These are phyloP conservation scores for Arachnopeziza araneosa DNA, from an alignment of 2,329 filamentous ascomycete genomes.

Conservation along the genomic window DNA sequence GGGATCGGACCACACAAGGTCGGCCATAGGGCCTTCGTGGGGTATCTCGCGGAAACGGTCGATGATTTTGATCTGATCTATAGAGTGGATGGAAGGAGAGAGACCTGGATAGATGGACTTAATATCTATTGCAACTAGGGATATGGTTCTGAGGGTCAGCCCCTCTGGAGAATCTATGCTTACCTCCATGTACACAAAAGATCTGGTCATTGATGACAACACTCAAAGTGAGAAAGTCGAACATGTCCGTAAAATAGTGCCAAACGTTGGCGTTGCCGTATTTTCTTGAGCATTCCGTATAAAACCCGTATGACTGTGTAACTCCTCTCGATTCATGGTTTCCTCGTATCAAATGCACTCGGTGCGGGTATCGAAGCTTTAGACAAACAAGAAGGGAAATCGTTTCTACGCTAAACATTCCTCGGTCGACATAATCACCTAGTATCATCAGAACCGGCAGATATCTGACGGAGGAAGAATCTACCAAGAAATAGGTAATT, in stretches of 20 bases:
- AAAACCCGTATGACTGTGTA: slow-evolving; percentile 98
- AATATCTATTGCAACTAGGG: background rate
- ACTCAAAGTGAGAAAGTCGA: slow-evolving; percentile 93
- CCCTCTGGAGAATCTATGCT: slow-evolving; percentile 27
- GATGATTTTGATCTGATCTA: slow-evolving; percentile 99
- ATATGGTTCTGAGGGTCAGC: background rate
- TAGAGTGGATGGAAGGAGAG: slow-evolving; percentile 89
- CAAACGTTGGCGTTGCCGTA: slow-evolving; percentile 98
- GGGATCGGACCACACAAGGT: slow-evolving; percentile 96
- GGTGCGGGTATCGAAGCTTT: slow-evolving; percentile 92
- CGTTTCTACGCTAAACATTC: slow-evolving; percentile 97
- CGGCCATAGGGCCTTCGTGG: slow-evolving; percentile 98
- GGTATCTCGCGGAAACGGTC: slow-evolving; percentile 98
- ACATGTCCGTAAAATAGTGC: slow-evolving; percentile 99
- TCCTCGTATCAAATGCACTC: slow-evolving; percentile 92
- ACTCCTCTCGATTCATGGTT: slow-evolving; percentile 98
- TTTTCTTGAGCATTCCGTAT: slow-evolving; percentile 95
- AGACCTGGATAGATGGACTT: slow-evolving; percentile 47
- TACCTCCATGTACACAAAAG: slow-evolving; percentile 93
- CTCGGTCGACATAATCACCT: slow-evolving; percentile 95
- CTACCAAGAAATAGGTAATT: slow-evolving; percentile 95
- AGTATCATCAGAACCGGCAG: slow-evolving; percentile 2
- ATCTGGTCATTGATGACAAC: slow-evolving; percentile 99
- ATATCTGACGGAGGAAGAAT: background rate
- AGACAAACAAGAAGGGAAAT: slow-evolving; percentile 96